Evolutionary conservation across 225 moss, liverwort and hornwort species (phyloP).

Genomic region (Neckera pumila): DNA sequence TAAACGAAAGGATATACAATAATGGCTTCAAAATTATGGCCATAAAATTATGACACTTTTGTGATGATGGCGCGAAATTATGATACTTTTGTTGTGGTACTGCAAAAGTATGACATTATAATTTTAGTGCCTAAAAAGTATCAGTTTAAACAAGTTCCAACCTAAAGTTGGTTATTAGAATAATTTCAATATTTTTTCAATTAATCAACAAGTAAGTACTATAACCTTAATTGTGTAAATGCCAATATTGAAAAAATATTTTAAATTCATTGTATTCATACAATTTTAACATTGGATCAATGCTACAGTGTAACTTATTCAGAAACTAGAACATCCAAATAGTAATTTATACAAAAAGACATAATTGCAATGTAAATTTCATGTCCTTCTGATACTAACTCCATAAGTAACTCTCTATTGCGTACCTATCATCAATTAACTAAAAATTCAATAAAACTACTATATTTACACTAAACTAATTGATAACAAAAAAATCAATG

Average conservation of each 20-base stretch:
- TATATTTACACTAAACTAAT: no score
- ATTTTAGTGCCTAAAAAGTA: neutral
- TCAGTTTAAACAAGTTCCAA: neutral
- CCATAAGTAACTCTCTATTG: no score
- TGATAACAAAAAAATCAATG: no score
- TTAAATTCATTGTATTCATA: no score
- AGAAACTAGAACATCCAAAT: no score
- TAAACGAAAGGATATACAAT: neutral
- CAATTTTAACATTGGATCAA: neutral
- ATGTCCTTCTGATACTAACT: rapidly evolving
- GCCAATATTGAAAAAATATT: neutral
- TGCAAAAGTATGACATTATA: neutral
- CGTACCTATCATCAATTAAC: neutral
- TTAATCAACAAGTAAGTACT: neutral
- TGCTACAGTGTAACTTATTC: rapidly evolving
- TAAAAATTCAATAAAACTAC: no score
- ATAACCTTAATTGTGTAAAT: rapidly evolving
- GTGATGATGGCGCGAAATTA: no score
- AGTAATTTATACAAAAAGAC: no score
- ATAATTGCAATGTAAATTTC: no score
- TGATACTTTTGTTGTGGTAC: rapidly evolving
- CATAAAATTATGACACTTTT: no score
- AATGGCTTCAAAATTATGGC: no score
- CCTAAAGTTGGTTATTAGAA: no score
- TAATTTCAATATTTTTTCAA: neutral